These are phyloP conservation scores for Flaveria bidentis DNA, from an alignment of 129 eudicot species.

Conservation along the genomic window DNA sequence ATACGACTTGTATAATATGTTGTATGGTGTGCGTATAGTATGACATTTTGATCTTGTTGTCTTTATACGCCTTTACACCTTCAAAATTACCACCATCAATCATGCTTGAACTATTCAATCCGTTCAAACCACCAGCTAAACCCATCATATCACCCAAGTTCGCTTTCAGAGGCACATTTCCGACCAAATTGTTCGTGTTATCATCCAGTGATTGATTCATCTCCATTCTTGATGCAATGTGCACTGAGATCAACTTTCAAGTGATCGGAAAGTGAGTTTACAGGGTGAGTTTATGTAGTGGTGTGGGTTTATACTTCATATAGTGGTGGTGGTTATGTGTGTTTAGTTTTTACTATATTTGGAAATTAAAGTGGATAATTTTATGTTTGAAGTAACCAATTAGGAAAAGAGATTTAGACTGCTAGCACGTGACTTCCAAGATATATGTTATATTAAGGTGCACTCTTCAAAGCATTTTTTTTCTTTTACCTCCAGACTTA, in stretches of 20 bases:
- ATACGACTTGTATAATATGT: no score
- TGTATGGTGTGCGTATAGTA: no score
- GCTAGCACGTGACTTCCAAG: conserved; percentile 34
- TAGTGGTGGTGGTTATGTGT: neutral
- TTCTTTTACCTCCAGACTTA: conserved; percentile 25
- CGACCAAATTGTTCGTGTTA: conserved; percentile 77
- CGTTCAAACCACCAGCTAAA: conserved; percentile 64
- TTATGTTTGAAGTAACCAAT: conserved; percentile 55
- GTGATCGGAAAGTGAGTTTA: conserved; percentile 45
- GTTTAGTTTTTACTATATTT: conserved; percentile 21
- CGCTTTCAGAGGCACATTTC: conserved; percentile 85
- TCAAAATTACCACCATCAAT: conserved; percentile 75
- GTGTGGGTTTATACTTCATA: neutral
- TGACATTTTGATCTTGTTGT: conserved; percentile 49
- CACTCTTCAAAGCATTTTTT: conserved; percentile 25
- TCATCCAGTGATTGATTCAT: conserved; percentile 79
- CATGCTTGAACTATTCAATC: conserved; percentile 78
- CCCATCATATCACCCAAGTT: conserved; percentile 81
- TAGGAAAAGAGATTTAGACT: conserved; percentile 42
- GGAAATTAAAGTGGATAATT: conserved; percentile 51
- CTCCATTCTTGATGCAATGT: conserved; percentile 42
- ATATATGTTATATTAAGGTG: conserved; percentile 23
- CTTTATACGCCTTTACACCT: conserved; percentile 88
- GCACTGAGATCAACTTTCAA: conserved; percentile 41
- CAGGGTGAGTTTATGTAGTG: conserved; percentile 55